Evolutionary conservation across 2,329 filamentous ascomycete species (phyloP).

Genomic region (Penicillium crustosum): DNA sequence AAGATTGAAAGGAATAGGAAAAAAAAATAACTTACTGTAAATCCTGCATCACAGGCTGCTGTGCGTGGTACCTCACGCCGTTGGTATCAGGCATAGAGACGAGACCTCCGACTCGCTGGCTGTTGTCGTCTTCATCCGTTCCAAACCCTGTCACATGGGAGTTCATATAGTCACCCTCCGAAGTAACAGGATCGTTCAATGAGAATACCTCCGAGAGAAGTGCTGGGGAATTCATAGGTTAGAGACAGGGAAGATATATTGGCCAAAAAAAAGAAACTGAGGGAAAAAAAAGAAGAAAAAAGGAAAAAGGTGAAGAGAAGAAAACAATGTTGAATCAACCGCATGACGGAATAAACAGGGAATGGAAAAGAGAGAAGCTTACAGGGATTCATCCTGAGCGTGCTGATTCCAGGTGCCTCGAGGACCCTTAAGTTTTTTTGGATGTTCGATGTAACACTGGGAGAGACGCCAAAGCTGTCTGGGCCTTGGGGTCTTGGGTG

Average conservation of each 20-base stretch:
- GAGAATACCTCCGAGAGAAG: conserved; percentile 39
- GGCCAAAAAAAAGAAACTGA: conserved; percentile 12
- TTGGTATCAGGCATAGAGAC: conserved; percentile 49
- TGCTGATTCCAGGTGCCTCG: conserved; percentile 25
- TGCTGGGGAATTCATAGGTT: conserved; percentile 20
- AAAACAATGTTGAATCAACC: conserved; percentile 10
- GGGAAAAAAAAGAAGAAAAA: conserved; percentile 11
- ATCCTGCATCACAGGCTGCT: conserved; percentile 53
- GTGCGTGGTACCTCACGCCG: conserved; percentile 53
- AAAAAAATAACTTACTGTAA: conserved; percentile 53
- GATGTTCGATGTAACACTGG: conserved; percentile 24
- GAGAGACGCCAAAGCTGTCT: conserved; percentile 22
- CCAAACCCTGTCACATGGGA: conserved; percentile 37
- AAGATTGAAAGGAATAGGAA: conserved; percentile 44
- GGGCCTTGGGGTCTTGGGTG: conserved; percentile 20
- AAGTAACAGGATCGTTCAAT: conserved; percentile 41
- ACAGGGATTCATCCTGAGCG: conserved; percentile 28
- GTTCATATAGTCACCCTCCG: conserved; percentile 43
- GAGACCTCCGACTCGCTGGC: conserved; percentile 53
- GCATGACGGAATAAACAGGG: conserved; percentile 8
- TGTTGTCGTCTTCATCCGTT: conserved; percentile 48
- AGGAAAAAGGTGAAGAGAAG: background rate
- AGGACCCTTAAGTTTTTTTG: conserved; percentile 22
- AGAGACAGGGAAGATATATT: conserved; percentile 11
- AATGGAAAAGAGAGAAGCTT: conserved; percentile 11